A percentile compares a stretch with the other conserved stretches of the same genome.
These are phyloP conservation scores for Metroxylon sagu DNA, from an alignment of 176 grass and related monocot species.

Conservation along the genomic window DNA sequence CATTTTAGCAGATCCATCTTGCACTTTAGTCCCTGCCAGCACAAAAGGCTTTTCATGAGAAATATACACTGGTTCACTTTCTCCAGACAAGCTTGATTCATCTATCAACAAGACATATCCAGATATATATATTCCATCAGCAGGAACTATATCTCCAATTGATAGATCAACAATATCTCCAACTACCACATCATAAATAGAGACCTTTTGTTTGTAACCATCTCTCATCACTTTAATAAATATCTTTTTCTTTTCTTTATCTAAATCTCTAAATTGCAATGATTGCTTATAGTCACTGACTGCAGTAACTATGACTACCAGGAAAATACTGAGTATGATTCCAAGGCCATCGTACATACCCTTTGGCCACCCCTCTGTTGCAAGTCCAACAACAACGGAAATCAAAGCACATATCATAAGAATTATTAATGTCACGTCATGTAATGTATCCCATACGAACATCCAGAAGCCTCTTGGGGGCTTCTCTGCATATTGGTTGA, in stretches of 20 bases:
- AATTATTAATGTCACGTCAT: constrained; percentile 81
- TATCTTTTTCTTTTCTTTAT: constrained; percentile 98
- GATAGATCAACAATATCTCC: constrained; percentile 82
- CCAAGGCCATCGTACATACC: constrained; percentile 84
- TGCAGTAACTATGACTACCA: constrained; percentile 75
- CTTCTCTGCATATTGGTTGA: constrained; percentile 73
- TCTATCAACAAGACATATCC: constrained; percentile 78
- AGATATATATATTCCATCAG: constrained; percentile 69
- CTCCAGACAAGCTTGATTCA: constrained; percentile 79
- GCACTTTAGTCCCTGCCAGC: constrained; percentile 94
- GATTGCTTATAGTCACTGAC: constrained; percentile 93
- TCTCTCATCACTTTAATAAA: constrained; percentile 77
- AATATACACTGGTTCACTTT: constrained; percentile 77
- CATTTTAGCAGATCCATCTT: constrained; percentile 82
- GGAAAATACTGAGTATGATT: constrained; percentile 66
- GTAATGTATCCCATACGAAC: constrained; percentile 84
- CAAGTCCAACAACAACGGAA: constrained; percentile 62
- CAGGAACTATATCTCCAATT: constrained; percentile 84
- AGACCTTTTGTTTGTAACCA: constrained; percentile 78
- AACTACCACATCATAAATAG: constrained; percentile 84
- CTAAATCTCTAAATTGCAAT: constrained; percentile 88
- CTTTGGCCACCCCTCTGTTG: constrained; percentile 67
- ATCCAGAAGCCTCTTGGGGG: constrained; percentile 75
- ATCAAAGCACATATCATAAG: constrained; percentile 70
- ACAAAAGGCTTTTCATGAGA: constrained; percentile 50